A percentile compares a stretch with the other conserved stretches of the same genome.
phyloP scores from a whole-genome alignment of 768 basidiomycete species.

The Xerocomellus dryophilus region DNA sequence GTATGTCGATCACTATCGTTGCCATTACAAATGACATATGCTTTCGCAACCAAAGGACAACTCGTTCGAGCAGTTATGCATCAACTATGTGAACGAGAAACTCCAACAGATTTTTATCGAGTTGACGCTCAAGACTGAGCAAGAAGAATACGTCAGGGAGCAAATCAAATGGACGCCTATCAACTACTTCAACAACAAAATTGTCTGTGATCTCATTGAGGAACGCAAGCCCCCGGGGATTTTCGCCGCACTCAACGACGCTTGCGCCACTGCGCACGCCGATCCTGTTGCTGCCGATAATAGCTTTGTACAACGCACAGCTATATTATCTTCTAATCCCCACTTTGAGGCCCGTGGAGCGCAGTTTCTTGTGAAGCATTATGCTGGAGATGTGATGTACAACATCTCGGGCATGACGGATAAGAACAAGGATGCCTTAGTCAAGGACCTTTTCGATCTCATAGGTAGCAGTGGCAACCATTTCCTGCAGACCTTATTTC shows the following conservation, averaged over 20 bases:
- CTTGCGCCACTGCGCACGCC: constrained; percentile 98
- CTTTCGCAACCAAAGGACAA: constrained; percentile 63
- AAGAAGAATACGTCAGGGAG: constrained; percentile 98
- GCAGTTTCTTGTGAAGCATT: constrained; percentile 94
- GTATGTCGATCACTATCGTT: constrained; percentile 35
- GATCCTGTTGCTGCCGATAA: constrained; percentile 95
- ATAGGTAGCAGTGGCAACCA: constrained; percentile 74
- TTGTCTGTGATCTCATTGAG: constrained; percentile 98
- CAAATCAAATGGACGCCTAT: constrained; percentile 99
- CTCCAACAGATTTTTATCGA: constrained; percentile 99
- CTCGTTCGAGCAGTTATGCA: constrained; percentile 96
- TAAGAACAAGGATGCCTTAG: constrained; percentile 97
- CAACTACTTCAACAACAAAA: constrained; percentile 98
- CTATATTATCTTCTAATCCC: constrained; percentile 75
- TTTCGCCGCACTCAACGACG: constrained; percentile 96
- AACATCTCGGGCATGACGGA: constrained; percentile 98
- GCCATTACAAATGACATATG: constrained; percentile 1
- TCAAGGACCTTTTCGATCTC: constrained; percentile 93
- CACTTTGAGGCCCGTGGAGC: constrained; percentile 94
- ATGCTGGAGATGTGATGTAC: constrained; percentile 98
- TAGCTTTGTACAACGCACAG: constrained; percentile 90
- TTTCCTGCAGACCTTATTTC: constrained; percentile 88
- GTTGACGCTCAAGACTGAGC: constrained; percentile 96
- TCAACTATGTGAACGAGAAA: constrained; percentile 99
- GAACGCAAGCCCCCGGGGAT: constrained; percentile 95